Conservation (phyloP, 768 basidiomycete species). For the Leccinum sublutescens region DNA sequence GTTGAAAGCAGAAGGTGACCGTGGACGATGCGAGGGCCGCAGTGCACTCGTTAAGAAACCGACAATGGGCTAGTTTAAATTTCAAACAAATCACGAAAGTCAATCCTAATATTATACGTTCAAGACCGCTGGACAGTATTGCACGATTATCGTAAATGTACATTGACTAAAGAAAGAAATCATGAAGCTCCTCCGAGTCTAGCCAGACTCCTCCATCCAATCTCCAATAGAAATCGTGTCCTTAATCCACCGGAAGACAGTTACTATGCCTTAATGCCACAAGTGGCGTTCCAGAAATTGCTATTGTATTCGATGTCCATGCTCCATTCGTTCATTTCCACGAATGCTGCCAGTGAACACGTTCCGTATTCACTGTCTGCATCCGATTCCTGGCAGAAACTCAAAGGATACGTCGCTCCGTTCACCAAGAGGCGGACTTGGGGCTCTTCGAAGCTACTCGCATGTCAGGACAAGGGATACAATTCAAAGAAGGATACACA, state of each 20-base stretch:
- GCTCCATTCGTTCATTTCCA: conserved; percentile 27
- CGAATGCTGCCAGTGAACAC: conserved; percentile 37
- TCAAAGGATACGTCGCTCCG: conserved; percentile 37
- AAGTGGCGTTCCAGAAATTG: conserved; percentile 37
- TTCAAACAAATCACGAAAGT: too few relatives aligned
- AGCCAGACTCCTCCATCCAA: too few relatives aligned
- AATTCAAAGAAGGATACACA: not conserved
- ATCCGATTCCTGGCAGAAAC: conserved; percentile 29
- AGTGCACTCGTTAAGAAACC: too few relatives aligned
- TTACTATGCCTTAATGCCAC: conserved; percentile 3
- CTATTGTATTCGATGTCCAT: conserved; percentile 30
- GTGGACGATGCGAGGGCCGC: too few relatives aligned
- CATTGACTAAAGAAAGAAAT: not conserved
- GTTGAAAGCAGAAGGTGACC: too few relatives aligned
- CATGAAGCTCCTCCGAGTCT: not conserved
- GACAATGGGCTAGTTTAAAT: too few relatives aligned
- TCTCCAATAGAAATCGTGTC: too few relatives aligned
- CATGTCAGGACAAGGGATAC: not conserved
- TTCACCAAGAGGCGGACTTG: conserved; percentile 44
- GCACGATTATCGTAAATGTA: not conserved
- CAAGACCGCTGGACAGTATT: not conserved
- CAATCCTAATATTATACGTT: not conserved
- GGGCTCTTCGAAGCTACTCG: conserved; percentile 31
- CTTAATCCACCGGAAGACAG: too few relatives aligned
- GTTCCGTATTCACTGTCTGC: conserved; percentile 35